Base-by-base conservation (phyloP, 345 rosid genomes). In the Turritis glabra region DNA sequence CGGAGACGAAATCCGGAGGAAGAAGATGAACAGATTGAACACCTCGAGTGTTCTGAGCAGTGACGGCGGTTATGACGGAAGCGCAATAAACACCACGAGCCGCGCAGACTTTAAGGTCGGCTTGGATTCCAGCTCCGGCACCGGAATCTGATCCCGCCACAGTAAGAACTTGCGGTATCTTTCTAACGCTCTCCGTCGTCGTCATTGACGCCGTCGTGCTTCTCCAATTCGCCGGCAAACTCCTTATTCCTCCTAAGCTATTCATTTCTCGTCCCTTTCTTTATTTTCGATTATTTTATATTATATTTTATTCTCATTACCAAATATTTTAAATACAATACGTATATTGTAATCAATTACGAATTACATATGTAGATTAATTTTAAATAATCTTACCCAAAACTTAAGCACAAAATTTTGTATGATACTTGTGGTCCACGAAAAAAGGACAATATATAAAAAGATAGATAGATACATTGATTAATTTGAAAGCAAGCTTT, bases 131-230 rank as follows among this genome's bases (percentile, higher is more conserved):
- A 19, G 99, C 97, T 37, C 97, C 97, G 13, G 89, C 91, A 3
- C 97, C 97, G 3, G 97, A 95, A 82, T 95, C 97, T 9, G 97
- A 95, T 17, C 97, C 97, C 18, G 97, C 97, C 41, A 95, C 93
- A 0, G 89, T 87, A 62, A 92, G 37, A 4, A 95, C 92, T 53
- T 92, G 99, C 4, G 81, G 26, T 0, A 71, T 43, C 25, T 58
- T 72, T 23, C 18, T 65, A 14, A 57, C 23, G 4, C 57, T 50
- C 56, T 77, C 77, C 63, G 62, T 38, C 58, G 52, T 70, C 40
- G 51, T 5, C 76, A 71, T 71, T 5, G 75, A 22, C 64, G 51
- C 64, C 70, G 70, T 69, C 75, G 70, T 54, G 32, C 27, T 69
- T 62, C 37, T 70, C 80, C 80, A 76, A 55, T 2, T 70, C 80